Conservation (phyloP, 495 filamentous ascomycete species). For the Neurospora africana region DNA sequence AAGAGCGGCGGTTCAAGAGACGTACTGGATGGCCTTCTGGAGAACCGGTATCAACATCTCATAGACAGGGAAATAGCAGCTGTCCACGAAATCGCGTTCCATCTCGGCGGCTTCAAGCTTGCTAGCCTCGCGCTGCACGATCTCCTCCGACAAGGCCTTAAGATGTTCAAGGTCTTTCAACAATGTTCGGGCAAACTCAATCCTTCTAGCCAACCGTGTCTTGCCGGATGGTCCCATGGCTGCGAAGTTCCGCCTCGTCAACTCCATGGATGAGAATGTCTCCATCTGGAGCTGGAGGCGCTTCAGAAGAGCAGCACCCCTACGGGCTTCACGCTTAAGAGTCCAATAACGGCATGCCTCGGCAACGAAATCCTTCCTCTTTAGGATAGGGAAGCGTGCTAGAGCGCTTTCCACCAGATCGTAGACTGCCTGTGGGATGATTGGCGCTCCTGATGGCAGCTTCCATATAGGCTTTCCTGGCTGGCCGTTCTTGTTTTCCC, state of each 20-base stretch:
- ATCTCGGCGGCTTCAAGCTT: conserved; percentile 69
- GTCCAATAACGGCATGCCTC: conserved; percentile 98
- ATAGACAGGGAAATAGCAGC: conserved; percentile 79
- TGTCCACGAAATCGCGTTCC: conserved; percentile 67
- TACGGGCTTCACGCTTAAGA: conserved; percentile 81
- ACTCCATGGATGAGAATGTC: conserved; percentile 91
- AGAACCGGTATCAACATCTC: conserved; percentile 69
- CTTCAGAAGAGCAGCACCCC: conserved; percentile 85
- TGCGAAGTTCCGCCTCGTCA: conserved; percentile 84
- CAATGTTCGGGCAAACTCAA: conserved; percentile 75
- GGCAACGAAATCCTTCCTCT: conserved; percentile 80
- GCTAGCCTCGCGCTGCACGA: conserved; percentile 60
- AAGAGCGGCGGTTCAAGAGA: conserved; percentile 6
- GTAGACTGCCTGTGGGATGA: conserved; percentile 78
- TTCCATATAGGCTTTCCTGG: conserved; percentile 74
- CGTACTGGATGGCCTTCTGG: conserved; percentile 63
- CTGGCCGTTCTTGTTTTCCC: conserved; percentile 61
- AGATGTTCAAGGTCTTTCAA: conserved; percentile 66
- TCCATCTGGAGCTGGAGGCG: conserved; percentile 89
- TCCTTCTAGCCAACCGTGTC: conserved; percentile 64
- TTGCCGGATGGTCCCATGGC: conserved; percentile 80
- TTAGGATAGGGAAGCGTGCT: conserved; percentile 66
- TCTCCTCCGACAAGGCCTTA: conserved; percentile 51
- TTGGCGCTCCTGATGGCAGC: conserved; percentile 85
- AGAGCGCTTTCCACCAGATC: conserved; percentile 72